These are phyloP conservation scores for Lipomyces lipofer DNA, from an alignment of 805 yeast species.

Conservation along the genomic window DNA sequence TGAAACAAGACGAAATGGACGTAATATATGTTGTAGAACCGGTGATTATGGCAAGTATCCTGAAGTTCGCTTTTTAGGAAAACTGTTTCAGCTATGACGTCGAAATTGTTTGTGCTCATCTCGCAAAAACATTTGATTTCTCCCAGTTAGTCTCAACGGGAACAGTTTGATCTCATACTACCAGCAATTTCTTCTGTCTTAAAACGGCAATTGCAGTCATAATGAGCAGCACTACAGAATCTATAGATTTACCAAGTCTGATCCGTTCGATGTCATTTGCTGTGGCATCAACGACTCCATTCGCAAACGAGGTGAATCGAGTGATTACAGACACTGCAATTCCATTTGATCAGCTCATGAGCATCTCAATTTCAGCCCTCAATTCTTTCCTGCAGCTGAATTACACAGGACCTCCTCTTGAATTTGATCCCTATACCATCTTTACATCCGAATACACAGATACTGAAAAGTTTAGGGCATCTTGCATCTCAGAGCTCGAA, in stretches of 20 bases:
- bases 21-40: too few species aligned
- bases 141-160: too few species aligned
- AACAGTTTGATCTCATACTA: too few species aligned
- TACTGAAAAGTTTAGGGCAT: constrained; percentile 28
- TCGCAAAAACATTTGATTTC: too few species aligned
- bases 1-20: too few species aligned
- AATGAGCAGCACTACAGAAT: too few species aligned
- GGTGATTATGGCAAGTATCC: too few species aligned
- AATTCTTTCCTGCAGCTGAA: constrained; percentile 74
- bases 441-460: constrained; percentile 34
- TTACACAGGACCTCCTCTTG: constrained; percentile 76
- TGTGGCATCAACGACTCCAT: neutral
- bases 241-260: neutral
- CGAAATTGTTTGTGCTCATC: too few species aligned
- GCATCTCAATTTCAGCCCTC: constrained; percentile 44
- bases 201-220: too few species aligned
- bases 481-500: constrained; percentile 46
- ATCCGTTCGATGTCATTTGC: neutral
- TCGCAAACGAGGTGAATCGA: neutral
- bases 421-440: constrained; percentile 41
- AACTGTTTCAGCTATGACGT: too few species aligned
- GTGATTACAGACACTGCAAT: neutral
- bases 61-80: too few species aligned
- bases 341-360: neutral
- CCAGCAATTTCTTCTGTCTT: too few species aligned